phyloP scores from a whole-genome alignment of 2,329 filamentous ascomycete genomes.

The Graphilbum fragrans region DNA sequence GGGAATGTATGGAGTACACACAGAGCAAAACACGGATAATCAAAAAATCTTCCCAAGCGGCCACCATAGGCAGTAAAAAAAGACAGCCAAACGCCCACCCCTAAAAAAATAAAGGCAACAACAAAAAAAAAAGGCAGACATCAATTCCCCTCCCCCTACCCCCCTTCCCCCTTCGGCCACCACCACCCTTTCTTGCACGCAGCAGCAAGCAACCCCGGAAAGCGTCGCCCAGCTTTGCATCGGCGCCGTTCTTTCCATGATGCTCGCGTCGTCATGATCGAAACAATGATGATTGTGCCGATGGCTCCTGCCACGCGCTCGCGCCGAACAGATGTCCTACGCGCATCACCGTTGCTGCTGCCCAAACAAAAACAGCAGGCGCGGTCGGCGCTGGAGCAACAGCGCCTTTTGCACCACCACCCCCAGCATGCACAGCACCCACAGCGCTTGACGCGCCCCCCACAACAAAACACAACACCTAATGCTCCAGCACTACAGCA shows the following conservation, averaged over 20 bases:
- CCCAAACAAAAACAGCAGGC: constrained; percentile 8
- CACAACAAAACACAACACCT: constrained; percentile 1
- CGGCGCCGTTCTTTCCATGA: neutral
- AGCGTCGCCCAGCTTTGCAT: neutral
- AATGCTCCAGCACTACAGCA: neutral
- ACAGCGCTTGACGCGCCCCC: neutral
- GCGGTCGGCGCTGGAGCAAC: constrained; percentile 1
- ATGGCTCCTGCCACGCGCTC: constrained; percentile 14
- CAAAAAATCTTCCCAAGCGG: neutral
- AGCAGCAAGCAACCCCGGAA: no score
- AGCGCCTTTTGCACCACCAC: constrained; percentile 2
- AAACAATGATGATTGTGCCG: constrained; percentile 10
- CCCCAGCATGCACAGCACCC: constrained; percentile 1
- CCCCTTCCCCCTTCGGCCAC: no score
- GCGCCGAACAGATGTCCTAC: constrained; percentile 11
- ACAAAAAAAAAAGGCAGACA: neutral
- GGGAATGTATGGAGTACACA: no score
- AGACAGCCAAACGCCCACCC: neutral
- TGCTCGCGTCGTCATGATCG: constrained; percentile 10
- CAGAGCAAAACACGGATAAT: constrained; percentile 1
- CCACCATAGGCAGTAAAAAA: neutral
- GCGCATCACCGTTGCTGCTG: constrained; percentile 8
- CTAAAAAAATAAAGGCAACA: neutral
- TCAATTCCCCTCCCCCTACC: no score
- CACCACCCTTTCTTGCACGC: no score